phyloP scores from a whole-genome alignment of 2,329 filamentous ascomycete species.

The Periconia digitata region DNA sequence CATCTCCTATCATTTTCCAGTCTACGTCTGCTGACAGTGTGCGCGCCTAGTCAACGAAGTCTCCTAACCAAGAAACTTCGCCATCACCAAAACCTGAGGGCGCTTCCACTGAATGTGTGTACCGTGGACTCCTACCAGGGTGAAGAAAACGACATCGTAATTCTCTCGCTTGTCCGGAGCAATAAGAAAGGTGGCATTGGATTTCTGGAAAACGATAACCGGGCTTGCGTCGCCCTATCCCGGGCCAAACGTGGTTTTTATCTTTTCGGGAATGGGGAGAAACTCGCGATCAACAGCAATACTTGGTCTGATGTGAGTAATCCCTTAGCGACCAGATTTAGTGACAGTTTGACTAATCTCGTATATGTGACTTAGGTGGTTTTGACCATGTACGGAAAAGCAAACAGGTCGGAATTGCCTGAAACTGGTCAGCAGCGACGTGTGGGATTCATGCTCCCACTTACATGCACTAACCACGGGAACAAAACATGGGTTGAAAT shows the following conservation, averaged over 20 bases:
- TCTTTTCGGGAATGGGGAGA: constrained; percentile 75
- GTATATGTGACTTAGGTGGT: no score
- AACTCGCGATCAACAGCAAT: constrained; percentile 49
- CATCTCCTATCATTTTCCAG: no score
- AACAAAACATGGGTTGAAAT: constrained; percentile 53
- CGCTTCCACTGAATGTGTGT: constrained; percentile 58
- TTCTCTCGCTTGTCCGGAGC: constrained; percentile 79
- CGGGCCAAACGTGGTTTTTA: constrained; percentile 80
- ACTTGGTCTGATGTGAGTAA: constrained; percentile 58
- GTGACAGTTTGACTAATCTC: no score
- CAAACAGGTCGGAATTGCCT: constrained; percentile 31
- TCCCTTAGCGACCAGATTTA: no score
- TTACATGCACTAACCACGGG: constrained; percentile 65
- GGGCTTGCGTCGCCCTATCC: constrained; percentile 64
- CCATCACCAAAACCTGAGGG: constrained; percentile 44
- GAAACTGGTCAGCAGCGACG: constrained; percentile 29
- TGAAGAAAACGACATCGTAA: constrained; percentile 82
- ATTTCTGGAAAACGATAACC: constrained; percentile 69
- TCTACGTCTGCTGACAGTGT: no score
- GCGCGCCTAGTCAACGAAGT: constrained; percentile 76
- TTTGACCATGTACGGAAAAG: constrained; percentile 48
- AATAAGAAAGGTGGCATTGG: constrained; percentile 63
- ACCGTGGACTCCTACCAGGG: constrained; percentile 92
- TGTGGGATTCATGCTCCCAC: constrained; percentile 58
- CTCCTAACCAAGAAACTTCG: constrained; percentile 57